Evolutionary conservation across 2,329 filamentous ascomycete genomes (phyloP).

Genomic region (Coniochaeta ligniaria): DNA sequence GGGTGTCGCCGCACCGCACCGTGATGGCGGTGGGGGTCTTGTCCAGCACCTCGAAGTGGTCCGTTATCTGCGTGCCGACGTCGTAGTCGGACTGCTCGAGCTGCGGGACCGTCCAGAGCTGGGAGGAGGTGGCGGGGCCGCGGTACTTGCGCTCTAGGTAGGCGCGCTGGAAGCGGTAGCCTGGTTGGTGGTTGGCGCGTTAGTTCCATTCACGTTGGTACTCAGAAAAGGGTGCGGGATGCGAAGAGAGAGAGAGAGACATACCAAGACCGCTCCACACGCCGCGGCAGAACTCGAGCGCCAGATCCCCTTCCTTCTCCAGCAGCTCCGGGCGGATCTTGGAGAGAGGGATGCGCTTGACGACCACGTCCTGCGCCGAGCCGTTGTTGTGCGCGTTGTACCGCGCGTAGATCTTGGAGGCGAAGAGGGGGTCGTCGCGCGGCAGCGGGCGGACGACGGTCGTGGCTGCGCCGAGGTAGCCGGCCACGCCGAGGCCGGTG

Average conservation of each 20-base stretch:
- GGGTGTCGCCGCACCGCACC: slow-evolving; percentile 60
- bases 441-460: slow-evolving; percentile 49
- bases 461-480: slow-evolving; percentile 46
- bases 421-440: slow-evolving; percentile 55
- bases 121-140: slow-evolving; percentile 43
- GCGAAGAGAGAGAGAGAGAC: slow-evolving; percentile 4
- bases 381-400: slow-evolving; percentile 59
- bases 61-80: slow-evolving; percentile 56
- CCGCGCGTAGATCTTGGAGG: slow-evolving; percentile 44
- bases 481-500: slow-evolving; percentile 42
- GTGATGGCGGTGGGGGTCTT: slow-evolving; percentile 54
- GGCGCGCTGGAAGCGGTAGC: slow-evolving; percentile 50
- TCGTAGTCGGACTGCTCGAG: slow-evolving; percentile 52
- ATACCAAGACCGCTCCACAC: slow-evolving; percentile 60
- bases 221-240: background rate
- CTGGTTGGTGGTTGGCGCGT: slow-evolving; percentile 28
- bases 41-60: slow-evolving; percentile 66
- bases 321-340: slow-evolving; percentile 60
- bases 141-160: slow-evolving; percentile 54
- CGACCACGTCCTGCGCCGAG: slow-evolving; percentile 55
- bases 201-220: too few species aligned
- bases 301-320: slow-evolving; percentile 49
- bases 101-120: slow-evolving; percentile 54
- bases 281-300: slow-evolving; percentile 59
- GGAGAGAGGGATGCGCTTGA: slow-evolving; percentile 53